Conservation (phyloP, 805 yeast genomes). For the Kodamaea nitidulidarum region DNA sequence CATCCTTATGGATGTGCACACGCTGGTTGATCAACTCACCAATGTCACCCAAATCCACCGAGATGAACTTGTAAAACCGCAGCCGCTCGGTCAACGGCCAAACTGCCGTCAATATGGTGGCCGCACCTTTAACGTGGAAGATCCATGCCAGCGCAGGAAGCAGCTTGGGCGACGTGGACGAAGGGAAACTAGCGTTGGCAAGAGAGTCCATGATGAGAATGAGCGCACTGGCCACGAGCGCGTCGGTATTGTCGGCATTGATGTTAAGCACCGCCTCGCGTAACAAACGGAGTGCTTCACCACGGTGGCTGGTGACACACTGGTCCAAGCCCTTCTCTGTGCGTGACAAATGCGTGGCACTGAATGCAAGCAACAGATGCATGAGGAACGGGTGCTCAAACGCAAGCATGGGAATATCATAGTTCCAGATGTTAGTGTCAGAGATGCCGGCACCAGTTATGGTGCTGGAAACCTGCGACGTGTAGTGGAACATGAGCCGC, state of each 20-base stretch:
- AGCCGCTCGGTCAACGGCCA: slow-evolving; percentile 68
- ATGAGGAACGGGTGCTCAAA: slow-evolving; percentile 84
- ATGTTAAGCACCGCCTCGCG: slow-evolving; percentile 85
- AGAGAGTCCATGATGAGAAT: slow-evolving; percentile 88
- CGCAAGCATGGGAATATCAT: slow-evolving; percentile 83
- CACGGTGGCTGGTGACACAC: slow-evolving; percentile 79
- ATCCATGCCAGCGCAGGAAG: slow-evolving; percentile 95
- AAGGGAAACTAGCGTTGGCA: slow-evolving; percentile 78
- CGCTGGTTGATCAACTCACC: slow-evolving; percentile 61
- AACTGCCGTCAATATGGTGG: slow-evolving; percentile 92
- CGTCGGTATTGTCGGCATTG: slow-evolving; percentile 82
- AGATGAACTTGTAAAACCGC: slow-evolving; percentile 44
- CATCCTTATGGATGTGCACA: slow-evolving; percentile 24
- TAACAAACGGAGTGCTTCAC: slow-evolving; percentile 76
- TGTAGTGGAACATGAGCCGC: slow-evolving; percentile 81
- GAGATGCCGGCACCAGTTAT: slow-evolving; percentile 89
- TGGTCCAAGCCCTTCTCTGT: slow-evolving; percentile 73
- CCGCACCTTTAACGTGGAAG: slow-evolving; percentile 95
- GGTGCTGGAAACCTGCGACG: slow-evolving; percentile 78
- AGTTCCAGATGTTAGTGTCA: slow-evolving; percentile 80
- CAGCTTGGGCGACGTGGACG: slow-evolving; percentile 45
- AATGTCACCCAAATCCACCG: slow-evolving; percentile 86
- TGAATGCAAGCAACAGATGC: slow-evolving; percentile 87
- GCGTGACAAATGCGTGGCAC: slow-evolving; percentile 86
- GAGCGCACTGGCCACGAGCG: slow-evolving; percentile 87